Percentiles rank a stretch among this genome's conserved stretches.
Evolutionary conservation across 148 eudicot species (phyloP).

Genomic region (Mesembryanthemum crystallinum): DNA sequence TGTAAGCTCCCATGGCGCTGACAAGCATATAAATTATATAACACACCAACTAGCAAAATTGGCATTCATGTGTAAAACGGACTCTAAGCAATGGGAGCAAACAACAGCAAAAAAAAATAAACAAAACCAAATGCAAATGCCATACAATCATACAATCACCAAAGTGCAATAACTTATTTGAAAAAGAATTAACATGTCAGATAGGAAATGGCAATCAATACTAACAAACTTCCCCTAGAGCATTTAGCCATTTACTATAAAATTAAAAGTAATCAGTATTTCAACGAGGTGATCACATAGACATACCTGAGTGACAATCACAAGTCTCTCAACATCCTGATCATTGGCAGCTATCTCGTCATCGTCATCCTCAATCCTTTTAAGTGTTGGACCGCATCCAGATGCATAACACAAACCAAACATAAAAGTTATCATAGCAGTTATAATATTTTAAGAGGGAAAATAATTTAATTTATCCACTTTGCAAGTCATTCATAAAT

Average conservation of each 20-base stretch:
- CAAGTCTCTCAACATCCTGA: slow-evolving; percentile 83
- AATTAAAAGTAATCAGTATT: neutral
- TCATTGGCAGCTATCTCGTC: slow-evolving; percentile 59
- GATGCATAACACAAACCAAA: slow-evolving; percentile 18
- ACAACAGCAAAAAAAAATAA: neutral
- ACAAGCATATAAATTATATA: neutral
- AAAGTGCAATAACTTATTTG: neutral
- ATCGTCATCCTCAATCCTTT: slow-evolving; percentile 80
- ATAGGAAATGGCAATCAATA: neutral
- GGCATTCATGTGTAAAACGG: neutral
- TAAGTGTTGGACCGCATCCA: slow-evolving; percentile 15
- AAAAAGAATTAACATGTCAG: neutral
- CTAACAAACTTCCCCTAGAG: neutral
- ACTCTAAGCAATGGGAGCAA: neutral
- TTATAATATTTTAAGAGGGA: neutral
- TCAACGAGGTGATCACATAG: slow-evolving; percentile 4
- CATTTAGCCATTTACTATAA: slow-evolving; percentile 4
- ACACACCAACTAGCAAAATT: neutral
- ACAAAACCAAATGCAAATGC: too few relatives aligned
- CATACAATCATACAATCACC: neutral
- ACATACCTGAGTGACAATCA: slow-evolving; percentile 89
- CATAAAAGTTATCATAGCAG: slow-evolving; percentile 11
- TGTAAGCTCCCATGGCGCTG: too few relatives aligned
- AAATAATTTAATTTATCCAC: neutral
- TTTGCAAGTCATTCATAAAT: neutral